A percentile compares a stretch with the other conserved stretches of the same genome.
Conservation (phyloP, 2,329 filamentous ascomycete species). For the Diaporthe capsici region DNA sequence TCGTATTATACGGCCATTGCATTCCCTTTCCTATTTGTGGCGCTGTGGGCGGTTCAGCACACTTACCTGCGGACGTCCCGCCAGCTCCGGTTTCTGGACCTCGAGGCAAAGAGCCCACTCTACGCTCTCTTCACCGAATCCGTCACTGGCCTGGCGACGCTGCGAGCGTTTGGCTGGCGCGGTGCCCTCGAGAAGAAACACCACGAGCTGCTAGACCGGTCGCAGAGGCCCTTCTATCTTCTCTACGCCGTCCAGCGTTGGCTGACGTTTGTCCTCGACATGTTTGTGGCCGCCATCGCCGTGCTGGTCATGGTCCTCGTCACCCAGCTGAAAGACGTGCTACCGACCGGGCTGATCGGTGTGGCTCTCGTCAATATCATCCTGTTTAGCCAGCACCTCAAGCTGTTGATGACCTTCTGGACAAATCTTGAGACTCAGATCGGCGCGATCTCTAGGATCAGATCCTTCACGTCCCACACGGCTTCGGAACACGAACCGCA, state of each 20-base stretch:
- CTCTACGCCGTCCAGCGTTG: conserved; percentile 70
- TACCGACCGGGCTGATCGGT: conserved; percentile 27
- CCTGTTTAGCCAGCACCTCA: conserved; percentile 51
- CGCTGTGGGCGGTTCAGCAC: conserved; percentile 61
- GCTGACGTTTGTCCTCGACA: conserved; percentile 65
- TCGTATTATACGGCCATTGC: conserved; percentile 57
- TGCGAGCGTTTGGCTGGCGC: conserved; percentile 70
- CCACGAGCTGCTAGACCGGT: conserved; percentile 62
- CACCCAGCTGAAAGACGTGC: conserved; percentile 53
- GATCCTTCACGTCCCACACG: conserved; percentile 41
- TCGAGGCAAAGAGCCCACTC: conserved; percentile 66
- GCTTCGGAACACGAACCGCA: conserved; percentile 7
- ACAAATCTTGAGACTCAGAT: conserved; percentile 71
- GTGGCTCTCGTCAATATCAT: conserved; percentile 32
- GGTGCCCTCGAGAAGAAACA: conserved; percentile 59
- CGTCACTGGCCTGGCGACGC: conserved; percentile 61
- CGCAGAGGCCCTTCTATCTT: conserved; percentile 70
- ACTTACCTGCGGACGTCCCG: conserved; percentile 67
- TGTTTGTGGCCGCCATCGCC: conserved; percentile 56
- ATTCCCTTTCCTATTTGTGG: conserved; percentile 57
- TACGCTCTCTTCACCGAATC: conserved; percentile 64
- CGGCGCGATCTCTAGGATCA: conserved; percentile 68
- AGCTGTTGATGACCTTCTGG: conserved; percentile 65
- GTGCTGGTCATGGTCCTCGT: conserved; percentile 59
- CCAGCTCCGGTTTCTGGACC: conserved; percentile 65